Evolutionary conservation across 352 stramenopile genomes (phyloP).

Genomic region (Globisporangium cylindrosporum): DNA sequence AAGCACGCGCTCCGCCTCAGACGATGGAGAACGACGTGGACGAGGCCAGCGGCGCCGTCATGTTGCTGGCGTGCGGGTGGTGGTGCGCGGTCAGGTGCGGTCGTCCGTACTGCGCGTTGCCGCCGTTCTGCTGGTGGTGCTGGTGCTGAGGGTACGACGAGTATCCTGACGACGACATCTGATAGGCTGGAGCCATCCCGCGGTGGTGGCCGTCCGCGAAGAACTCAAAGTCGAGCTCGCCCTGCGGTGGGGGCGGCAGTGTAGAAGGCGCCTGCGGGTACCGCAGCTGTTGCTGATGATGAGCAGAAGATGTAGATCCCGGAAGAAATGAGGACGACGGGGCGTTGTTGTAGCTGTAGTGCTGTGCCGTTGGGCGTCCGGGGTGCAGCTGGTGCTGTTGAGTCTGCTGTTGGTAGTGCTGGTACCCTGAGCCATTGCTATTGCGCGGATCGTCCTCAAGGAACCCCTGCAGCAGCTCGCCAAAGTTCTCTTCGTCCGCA

Average conservation of each 20-base stretch:
- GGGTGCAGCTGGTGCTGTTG: constrained; percentile 18
- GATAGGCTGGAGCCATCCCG: background rate
- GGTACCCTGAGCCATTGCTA: constrained; percentile 12
- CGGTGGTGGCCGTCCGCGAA: constrained; percentile 18
- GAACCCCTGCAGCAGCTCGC: constrained; percentile 68
- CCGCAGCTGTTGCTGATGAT: constrained; percentile 21
- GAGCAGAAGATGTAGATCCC: background rate
- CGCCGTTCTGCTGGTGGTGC: background rate
- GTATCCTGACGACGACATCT: background rate
- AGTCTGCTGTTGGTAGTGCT: constrained; percentile 21
- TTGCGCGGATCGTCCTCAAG: constrained; percentile 57
- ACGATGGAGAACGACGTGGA: constrained; percentile 16
- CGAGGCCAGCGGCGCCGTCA: constrained; percentile 8
- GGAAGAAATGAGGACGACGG: constrained; percentile 3
- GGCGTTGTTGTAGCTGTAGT: constrained; percentile 9
- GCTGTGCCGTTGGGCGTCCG: background rate
- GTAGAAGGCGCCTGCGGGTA: constrained; percentile 20
- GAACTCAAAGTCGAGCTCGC: constrained; percentile 30
- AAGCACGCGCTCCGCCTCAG: background rate
- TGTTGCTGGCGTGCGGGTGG: constrained; percentile 10
- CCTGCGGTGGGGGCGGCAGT: constrained; percentile 16
- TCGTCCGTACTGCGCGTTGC: constrained; percentile 9
- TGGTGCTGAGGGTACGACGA: constrained; percentile 1
- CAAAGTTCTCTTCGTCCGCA: constrained; percentile 64
- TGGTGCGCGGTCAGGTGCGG: constrained; percentile 19